These are phyloP conservation scores for Penicillium samsonianum DNA, from an alignment of 495 filamentous ascomycete genomes.

Conservation along the genomic window DNA sequence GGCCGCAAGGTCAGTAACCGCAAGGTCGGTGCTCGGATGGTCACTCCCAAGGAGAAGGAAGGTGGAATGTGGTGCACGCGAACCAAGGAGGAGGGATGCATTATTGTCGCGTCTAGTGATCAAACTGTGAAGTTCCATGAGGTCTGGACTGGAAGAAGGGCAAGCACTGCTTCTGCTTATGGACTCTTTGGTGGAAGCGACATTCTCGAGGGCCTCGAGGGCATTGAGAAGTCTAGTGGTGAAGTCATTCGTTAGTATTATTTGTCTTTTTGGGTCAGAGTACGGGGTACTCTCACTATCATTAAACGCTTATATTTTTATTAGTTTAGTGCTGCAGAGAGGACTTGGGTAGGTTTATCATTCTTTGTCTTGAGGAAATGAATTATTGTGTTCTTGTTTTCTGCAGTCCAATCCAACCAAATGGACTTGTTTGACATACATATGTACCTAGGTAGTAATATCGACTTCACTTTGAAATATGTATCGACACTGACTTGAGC, in stretches of 20 bases:
- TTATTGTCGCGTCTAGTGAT: slow-evolving; percentile 92
- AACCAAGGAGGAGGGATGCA: slow-evolving; percentile 81
- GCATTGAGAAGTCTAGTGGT: slow-evolving; percentile 73
- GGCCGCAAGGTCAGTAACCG: background rate
- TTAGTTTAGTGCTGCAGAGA: background rate
- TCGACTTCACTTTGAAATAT: background rate
- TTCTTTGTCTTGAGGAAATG: slow-evolving; percentile 7
- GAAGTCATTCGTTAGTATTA: slow-evolving; percentile 42
- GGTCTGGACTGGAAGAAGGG: slow-evolving; percentile 73
- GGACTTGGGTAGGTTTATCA: background rate
- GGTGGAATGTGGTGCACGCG: slow-evolving; percentile 56
- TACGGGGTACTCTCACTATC: slow-evolving; percentile 6
- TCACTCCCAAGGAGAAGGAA: slow-evolving; percentile 47
- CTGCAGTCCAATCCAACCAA: background rate
- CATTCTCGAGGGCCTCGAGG: slow-evolving; percentile 83
- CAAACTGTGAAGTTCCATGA: slow-evolving; percentile 96
- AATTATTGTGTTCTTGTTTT: background rate
- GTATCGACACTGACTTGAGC: too few relatives aligned
- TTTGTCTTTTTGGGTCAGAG: slow-evolving; percentile 8
- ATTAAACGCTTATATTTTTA: slow-evolving; percentile 11
- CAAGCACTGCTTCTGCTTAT: slow-evolving; percentile 53
- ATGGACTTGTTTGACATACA: background rate
- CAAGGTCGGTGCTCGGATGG: slow-evolving; percentile 12
- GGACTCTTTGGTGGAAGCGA: slow-evolving; percentile 82
- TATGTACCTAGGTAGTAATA: too few relatives aligned